Conservation (phyloP, 2,329 filamentous ascomycete species). For the Lanzia echinophila region DNA sequence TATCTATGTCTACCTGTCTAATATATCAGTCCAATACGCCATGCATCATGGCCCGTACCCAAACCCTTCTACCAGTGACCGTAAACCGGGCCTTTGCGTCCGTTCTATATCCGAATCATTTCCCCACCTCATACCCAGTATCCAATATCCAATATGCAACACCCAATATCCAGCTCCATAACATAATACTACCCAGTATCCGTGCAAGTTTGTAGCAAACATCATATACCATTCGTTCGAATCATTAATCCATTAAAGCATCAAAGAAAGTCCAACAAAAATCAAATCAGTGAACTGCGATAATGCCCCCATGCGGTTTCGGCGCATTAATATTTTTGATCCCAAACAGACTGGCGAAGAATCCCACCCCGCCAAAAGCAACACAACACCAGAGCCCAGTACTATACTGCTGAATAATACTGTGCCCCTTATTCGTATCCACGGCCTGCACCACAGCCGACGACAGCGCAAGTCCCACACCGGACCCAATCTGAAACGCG, state of each 20-base stretch:
- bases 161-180: not conserved
- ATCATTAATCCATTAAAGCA: too few relatives aligned
- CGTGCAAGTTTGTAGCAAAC: too few relatives aligned
- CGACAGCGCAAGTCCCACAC: slow-evolving; percentile 35
- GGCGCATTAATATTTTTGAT: slow-evolving; percentile 15
- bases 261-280: not conserved
- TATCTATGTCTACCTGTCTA: too few relatives aligned
- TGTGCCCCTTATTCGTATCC: slow-evolving; percentile 33
- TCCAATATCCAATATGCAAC: not conserved
- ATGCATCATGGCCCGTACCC: too few relatives aligned
- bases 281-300: not conserved
- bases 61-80: too few relatives aligned
- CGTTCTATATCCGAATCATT: too few relatives aligned
- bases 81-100: too few relatives aligned
- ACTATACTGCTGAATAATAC: slow-evolving; percentile 31
- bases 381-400: slow-evolving; percentile 38
- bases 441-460: slow-evolving; percentile 34
- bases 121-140: not conserved
- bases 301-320: not conserved
- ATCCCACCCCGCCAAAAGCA: slow-evolving; percentile 33
- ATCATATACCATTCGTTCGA: too few relatives aligned
- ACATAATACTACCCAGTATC: too few relatives aligned
- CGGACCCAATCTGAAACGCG: slow-evolving; percentile 38
- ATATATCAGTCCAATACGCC: too few relatives aligned
- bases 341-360: slow-evolving; percentile 25